Evolutionary conservation across 2,329 filamentous ascomycete genomes (phyloP), one percentile per base, ranked within the genome.

Genomic region (Curvularia hawaiiensis): DNA sequence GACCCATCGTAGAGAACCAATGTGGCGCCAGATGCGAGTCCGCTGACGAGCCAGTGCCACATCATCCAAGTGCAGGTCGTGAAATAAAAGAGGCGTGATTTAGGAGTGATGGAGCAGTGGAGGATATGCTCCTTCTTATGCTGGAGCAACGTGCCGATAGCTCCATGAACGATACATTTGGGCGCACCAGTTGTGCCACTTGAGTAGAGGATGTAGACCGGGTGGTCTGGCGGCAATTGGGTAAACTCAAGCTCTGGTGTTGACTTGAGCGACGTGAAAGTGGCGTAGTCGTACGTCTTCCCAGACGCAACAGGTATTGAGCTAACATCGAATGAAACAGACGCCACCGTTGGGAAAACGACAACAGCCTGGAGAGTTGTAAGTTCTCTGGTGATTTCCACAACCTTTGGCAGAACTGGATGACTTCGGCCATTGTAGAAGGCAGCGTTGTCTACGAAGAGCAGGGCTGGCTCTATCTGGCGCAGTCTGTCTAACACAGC

Each of bases 31-130:
- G 87, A 88, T 10, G 93, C 90, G 4, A 98, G 86, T 6, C 89
- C 91, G 1, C 91, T 94, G 20, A 97, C 85, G 40, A 93, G 88
- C 93, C 94, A 98, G 75, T 98, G 94, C 92, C 93, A 97, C 94
- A 98, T 98, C 93, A 99, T 98, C 95, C 93, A 97, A 0, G 92
- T 96, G 11, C 90, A 92, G 3, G 93, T 97, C 1, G 92, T 97
- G 79, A 93, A 97, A 79, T 97, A 97, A 76, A 97, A 90, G 71
- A 97, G 83, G 20, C 89, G 85, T 41, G 92, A 91, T 2, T 82
- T 80, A 0, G 88, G 84, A 9, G 84, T 82, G 62, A 99, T 87
- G 22, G 92, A 92, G 74, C 90, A 91, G 73, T 98, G 94, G 3
- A 98, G 82, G 46, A 89, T 84, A 72, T 96, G 93, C 74, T 98